Base-by-base conservation (phyloP, 1,139 yeast genomes). In the Meyerozyma sp. region DNA sequence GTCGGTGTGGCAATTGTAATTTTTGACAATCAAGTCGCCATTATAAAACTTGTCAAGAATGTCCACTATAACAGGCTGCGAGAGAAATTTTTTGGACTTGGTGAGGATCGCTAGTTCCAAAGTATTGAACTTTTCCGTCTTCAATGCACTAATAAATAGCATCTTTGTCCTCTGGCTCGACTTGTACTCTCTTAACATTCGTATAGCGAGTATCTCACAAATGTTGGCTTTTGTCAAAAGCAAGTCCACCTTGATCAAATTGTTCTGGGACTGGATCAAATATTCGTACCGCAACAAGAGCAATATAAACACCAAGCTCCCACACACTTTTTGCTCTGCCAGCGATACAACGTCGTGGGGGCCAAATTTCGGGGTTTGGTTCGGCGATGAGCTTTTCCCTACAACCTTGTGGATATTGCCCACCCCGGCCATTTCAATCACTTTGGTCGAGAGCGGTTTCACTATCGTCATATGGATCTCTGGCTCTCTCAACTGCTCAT, bases 401-500 rank as follows among this genome's bases (percentile, higher is more conserved):
- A 34, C 26, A 5, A 34, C 26, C 16, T 34, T 34, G 8, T 8
- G n/a, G 14, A 26, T 13, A 36, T 49, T 50, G 8, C 35, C 21
- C 13, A 41, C 45, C 27, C 54, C 57, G 13, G 68, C 58, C 36
- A 59, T 42, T 10, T 59, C 62, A 10, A 67, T 49, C 11, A 69
- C 61, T 43, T 58, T 59, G 30, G 60, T 54, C 3, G 73, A 66
- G 21, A 80, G 58, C 0, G 85, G 84, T 49, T 75, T 71, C 39
- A 79, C 68, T 36, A 79, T 57, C 3, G 79, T 67, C 20, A 77
- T 56, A 44, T 76, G 70, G 32, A 75, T 70, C 53, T 77, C 83
- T 2, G 82, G 84, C 2, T 79, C 63, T 46, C 73, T 72, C 45
- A 79, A 61, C 56, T 78, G 84, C 49, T 79, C 84, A 56, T 76